Evolutionary conservation across 768 basidiomycete species (phyloP).

Genomic region (Leccinellum albellum): DNA sequence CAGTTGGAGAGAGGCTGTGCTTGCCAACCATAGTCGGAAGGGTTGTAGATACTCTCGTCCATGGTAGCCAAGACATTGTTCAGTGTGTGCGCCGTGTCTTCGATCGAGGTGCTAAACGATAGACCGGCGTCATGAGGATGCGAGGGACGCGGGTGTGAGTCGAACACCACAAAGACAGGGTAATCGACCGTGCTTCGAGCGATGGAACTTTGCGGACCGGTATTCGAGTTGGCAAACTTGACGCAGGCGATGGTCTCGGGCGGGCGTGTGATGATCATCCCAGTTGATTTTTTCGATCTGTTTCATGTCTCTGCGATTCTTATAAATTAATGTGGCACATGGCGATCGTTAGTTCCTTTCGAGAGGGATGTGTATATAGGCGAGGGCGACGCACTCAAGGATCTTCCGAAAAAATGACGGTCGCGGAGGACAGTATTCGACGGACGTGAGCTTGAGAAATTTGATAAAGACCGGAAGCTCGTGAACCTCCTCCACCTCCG

Average conservation of each 20-base stretch:
- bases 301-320: constrained; percentile 22
- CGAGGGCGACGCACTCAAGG: constrained; percentile 21
- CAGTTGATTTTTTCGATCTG: constrained; percentile 23
- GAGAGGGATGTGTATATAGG: neutral
- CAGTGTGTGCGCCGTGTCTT: constrained; percentile 42
- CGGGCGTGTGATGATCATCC: constrained; percentile 61
- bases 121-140: constrained; percentile 61
- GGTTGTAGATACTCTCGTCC: constrained; percentile 42
- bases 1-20: constrained; percentile 58
- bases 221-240: constrained; percentile 21
- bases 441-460: constrained; percentile 34
- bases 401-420: constrained; percentile 35
- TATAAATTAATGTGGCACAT: neutral
- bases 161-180: constrained; percentile 55
- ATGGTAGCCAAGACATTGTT: constrained; percentile 42
- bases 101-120: constrained; percentile 46
- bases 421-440: constrained; percentile 37
- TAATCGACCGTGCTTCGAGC: constrained; percentile 5
- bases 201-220: neutral
- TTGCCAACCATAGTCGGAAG: constrained; percentile 55
- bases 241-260: constrained; percentile 65
- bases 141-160: constrained; percentile 60
- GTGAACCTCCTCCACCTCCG: constrained; percentile 56
- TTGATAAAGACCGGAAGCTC: constrained; percentile 46
- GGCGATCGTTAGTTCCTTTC: neutral